Evolutionary conservation across 78 protist genomes (phyloP).

Genomic region (Guillardia theta): DNA sequence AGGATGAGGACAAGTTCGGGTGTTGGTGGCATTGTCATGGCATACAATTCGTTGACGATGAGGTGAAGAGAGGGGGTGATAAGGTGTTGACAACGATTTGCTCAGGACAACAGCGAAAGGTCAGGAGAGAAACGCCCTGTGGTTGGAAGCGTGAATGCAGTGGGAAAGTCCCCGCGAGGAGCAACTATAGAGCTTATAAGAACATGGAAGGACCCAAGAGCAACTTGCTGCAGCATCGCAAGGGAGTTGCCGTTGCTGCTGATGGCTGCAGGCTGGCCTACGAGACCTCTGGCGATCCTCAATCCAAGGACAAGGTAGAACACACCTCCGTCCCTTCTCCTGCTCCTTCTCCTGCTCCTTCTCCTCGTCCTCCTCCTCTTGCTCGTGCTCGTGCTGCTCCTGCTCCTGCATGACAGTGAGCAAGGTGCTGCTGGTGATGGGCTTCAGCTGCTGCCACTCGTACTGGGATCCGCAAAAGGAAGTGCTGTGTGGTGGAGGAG

Average conservation of each 20-base stretch:
- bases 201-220: too few species aligned
- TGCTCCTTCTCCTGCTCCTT: background rate
- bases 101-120: too few species aligned
- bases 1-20: too few species aligned
- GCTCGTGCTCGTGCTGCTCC: background rate
- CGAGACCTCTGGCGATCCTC: background rate
- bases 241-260: background rate
- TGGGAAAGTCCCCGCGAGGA: too few species aligned
- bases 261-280: background rate
- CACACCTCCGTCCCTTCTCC: background rate
- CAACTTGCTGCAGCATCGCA: too few species aligned
- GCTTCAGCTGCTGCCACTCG: background rate
- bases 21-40: too few species aligned
- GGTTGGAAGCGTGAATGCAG: too few species aligned
- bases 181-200: too few species aligned
- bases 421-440: background rate
- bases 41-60: too few species aligned
- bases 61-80: too few species aligned
- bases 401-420: background rate
- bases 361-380: background rate
- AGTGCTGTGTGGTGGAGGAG: background rate
- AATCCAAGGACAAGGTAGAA: background rate
- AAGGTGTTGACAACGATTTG: too few species aligned
- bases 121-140: too few species aligned
- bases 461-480: background rate